phyloP scores from a whole-genome alignment of 2,329 filamentous ascomycete genomes.

The Colletotrichum eleusines region DNA sequence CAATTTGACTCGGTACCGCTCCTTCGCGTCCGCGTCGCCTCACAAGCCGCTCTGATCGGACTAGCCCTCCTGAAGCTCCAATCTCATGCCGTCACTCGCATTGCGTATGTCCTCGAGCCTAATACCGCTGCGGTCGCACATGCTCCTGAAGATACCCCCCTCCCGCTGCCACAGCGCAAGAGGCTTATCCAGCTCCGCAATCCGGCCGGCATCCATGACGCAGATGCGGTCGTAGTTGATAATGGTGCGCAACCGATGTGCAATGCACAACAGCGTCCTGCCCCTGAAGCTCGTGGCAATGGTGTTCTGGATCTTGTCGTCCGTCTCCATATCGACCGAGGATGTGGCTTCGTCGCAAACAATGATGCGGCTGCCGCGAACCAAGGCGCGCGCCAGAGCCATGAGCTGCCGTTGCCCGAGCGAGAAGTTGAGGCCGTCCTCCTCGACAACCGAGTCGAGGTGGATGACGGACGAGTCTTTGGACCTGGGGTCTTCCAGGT shows the following conservation, averaged over 20 bases:
- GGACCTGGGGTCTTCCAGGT: slow-evolving; percentile 41
- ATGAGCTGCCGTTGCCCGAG: slow-evolving; percentile 95
- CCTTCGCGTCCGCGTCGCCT: neutral
- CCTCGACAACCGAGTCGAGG: slow-evolving; percentile 87
- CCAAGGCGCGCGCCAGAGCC: slow-evolving; percentile 91
- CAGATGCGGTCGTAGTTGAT: slow-evolving; percentile 95
- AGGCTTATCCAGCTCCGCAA: slow-evolving; percentile 88
- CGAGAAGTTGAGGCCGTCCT: slow-evolving; percentile 96
- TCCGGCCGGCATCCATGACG: slow-evolving; percentile 91
- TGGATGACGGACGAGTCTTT: slow-evolving; percentile 72
- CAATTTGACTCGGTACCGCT: slow-evolving; percentile 37
- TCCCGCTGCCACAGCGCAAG: slow-evolving; percentile 75
- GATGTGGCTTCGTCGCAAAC: slow-evolving; percentile 97
- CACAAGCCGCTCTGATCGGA: slow-evolving; percentile 39
- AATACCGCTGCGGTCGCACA: slow-evolving; percentile 92
- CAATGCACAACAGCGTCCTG: slow-evolving; percentile 91
- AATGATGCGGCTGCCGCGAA: slow-evolving; percentile 89
- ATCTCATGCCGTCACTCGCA: slow-evolving; percentile 54
- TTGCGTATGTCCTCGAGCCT: slow-evolving; percentile 64
- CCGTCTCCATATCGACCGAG: slow-evolving; percentile 94
- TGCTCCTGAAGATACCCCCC: slow-evolving; percentile 84
- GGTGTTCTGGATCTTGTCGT: slow-evolving; percentile 92
- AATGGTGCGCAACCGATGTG: slow-evolving; percentile 91
- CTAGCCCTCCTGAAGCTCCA: slow-evolving; percentile 27
- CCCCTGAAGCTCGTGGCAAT: slow-evolving; percentile 88